Evolutionary conservation across 129 eudicot species (phyloP).

Genomic region (Escallonia rubra): DNA sequence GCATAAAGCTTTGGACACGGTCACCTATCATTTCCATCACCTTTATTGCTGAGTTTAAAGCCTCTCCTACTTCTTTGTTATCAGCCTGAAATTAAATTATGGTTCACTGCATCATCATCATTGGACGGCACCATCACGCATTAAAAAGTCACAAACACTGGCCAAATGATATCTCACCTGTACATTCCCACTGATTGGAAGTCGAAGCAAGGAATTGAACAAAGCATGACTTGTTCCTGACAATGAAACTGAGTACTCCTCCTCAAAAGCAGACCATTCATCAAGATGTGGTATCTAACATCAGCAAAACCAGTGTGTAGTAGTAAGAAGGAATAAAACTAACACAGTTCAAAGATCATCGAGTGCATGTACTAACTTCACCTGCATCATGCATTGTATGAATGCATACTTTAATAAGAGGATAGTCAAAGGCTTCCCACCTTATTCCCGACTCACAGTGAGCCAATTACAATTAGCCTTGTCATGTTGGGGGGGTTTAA

Average conservation of each 20-base stretch:
- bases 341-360: too few species aligned
- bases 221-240: slow-evolving; percentile 47
- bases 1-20: slow-evolving; percentile 45
- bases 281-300: slow-evolving; percentile 68
- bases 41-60: slow-evolving; percentile 50
- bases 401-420: too few species aligned
- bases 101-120: background rate
- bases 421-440: too few species aligned
- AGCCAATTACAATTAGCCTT: too few species aligned
- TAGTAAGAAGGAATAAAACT: background rate
- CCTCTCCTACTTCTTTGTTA: slow-evolving; percentile 50
- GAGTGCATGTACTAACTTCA: background rate
- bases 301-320: background rate
- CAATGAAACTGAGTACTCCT: slow-evolving; percentile 56
- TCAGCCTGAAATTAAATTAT: slow-evolving; percentile 39
- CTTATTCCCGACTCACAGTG: too few species aligned
- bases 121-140: background rate
- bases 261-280: slow-evolving; percentile 70
- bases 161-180: slow-evolving; percentile 36
- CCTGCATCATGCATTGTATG: too few species aligned
- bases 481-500: too few species aligned
- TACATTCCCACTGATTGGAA: slow-evolving; percentile 63
- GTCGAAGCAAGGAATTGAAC: slow-evolving; percentile 50
- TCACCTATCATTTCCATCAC: slow-evolving; percentile 44
- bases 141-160: background rate